Evolutionary conservation across 306 rosid genomes (phyloP).

Genomic region (Luffa aegyptiaca): DNA sequence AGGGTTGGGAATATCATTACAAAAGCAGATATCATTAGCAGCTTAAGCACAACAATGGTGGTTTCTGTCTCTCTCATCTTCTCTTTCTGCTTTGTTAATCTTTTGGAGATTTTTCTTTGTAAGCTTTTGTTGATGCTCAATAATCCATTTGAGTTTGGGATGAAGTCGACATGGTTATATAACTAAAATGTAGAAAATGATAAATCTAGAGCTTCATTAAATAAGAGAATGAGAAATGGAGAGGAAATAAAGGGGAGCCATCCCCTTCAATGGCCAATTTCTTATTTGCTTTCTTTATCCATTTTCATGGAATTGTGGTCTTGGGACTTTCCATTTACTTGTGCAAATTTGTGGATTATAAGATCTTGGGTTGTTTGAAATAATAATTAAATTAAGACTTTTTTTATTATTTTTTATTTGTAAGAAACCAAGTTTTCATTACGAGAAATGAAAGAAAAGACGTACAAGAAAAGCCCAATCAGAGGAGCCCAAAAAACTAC

Average conservation of each 20-base stretch:
- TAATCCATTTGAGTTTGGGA: background rate
- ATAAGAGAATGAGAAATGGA: constrained; percentile 15
- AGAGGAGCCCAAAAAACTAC: no score
- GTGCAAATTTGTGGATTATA: background rate
- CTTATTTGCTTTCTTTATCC: constrained; percentile 4
- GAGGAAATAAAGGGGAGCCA: constrained; percentile 25
- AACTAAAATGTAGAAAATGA: background rate
- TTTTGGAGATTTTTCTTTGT: background rate
- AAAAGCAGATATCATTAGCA: constrained; percentile 19
- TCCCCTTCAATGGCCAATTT: constrained; percentile 4
- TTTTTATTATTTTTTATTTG: no score
- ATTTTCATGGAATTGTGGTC: background rate
- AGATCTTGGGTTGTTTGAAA: background rate
- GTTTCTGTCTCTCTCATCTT: background rate
- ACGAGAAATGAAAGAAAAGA: no score
- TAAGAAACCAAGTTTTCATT: no score
- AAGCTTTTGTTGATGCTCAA: background rate
- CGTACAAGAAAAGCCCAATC: no score
- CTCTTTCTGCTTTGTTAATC: background rate
- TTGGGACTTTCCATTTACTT: background rate
- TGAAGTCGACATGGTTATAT: background rate
- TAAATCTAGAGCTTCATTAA: background rate
- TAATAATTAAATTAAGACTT: background rate
- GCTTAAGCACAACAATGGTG: constrained; percentile 3
- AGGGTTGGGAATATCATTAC: constrained; percentile 13